Evolutionary conservation across 1,284 basidiomycete genomes (phyloP).

Genomic region (Porodaedalea pini): DNA sequence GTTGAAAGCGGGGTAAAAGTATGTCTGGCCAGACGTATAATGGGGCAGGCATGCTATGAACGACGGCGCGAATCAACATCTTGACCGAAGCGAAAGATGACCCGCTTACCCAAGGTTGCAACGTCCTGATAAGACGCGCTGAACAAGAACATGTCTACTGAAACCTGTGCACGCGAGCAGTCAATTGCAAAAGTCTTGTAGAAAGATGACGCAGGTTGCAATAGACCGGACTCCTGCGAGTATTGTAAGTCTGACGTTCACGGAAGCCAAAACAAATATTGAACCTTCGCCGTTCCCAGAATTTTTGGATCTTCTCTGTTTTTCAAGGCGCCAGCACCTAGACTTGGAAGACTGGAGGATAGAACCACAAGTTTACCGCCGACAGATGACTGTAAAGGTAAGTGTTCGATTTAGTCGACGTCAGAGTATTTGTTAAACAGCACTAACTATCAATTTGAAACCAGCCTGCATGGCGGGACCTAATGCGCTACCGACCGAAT

Average conservation of each 20-base stretch:
- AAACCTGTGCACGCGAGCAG: conserved; percentile 95
- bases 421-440: background rate
- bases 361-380: conserved; percentile 96
- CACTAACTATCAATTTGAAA: conserved; percentile 84
- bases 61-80: conserved; percentile 15
- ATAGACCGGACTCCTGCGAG: conserved; percentile 73
- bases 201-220: conserved; percentile 89
- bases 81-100: background rate
- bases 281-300: conserved; percentile 88
- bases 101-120: conserved; percentile 72
- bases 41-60: conserved; percentile 82
- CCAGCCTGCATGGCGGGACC: conserved; percentile 97
- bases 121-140: conserved; percentile 93
- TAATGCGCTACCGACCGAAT: conserved; percentile 87
- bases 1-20: conserved; percentile 98
- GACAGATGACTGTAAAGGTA: conserved; percentile 62
- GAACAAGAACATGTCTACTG: conserved; percentile 99
- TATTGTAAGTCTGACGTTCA: conserved; percentile 1
- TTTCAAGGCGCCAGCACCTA: conserved; percentile 92
- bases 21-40: conserved; percentile 97
- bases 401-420: conserved; percentile 9
- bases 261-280: conserved; percentile 19
- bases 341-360: conserved; percentile 80
- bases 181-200: conserved; percentile 99
- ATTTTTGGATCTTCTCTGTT: conserved; percentile 96